A percentile compares a stretch with the other conserved stretches of the same genome.
Evolutionary conservation across 202 grass and related monocot species (phyloP).

Genomic region (Setaria italica): DNA sequence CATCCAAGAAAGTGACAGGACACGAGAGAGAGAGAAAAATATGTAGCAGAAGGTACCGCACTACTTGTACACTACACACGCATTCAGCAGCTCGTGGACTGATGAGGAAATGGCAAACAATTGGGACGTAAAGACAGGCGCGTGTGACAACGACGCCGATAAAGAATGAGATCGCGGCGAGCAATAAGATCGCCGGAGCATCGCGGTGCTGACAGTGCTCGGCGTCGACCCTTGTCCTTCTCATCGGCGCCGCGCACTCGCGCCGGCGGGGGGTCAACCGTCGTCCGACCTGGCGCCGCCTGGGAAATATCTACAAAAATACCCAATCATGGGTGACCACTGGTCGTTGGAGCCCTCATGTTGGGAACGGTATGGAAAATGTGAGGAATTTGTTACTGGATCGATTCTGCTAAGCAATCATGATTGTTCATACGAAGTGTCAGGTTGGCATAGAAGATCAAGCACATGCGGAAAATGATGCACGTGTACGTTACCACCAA

Average conservation of each 20-base stretch:
- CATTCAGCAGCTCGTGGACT: not conserved
- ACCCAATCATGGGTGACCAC: not conserved
- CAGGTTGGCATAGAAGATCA: slow-evolving; percentile 34
- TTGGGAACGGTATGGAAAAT: slow-evolving; percentile 25
- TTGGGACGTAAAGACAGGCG: not conserved
- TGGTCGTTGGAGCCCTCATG: not conserved
- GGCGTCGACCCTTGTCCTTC: slow-evolving; percentile 41
- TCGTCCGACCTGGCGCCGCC: slow-evolving; percentile 44
- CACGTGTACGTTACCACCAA: slow-evolving; percentile 25
- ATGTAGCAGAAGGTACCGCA: slow-evolving; percentile 1
- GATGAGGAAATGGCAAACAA: not conserved
- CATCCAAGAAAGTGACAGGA: slow-evolving; percentile 27
- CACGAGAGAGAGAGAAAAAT: not conserved
- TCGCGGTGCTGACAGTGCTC: slow-evolving; percentile 44
- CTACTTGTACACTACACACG: not conserved
- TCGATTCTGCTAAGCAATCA: not conserved
- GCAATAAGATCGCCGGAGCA: slow-evolving; percentile 39
- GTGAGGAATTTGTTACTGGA: not conserved
- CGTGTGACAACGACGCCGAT: slow-evolving; percentile 6
- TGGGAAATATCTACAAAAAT: slow-evolving; percentile 16
- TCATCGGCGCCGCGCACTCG: not conserved
- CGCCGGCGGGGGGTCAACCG: slow-evolving; percentile 8
- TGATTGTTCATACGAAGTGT: not conserved
- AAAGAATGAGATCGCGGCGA: slow-evolving; percentile 31
- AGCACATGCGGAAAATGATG: not conserved